A percentile compares a stretch with the other conserved stretches of the same genome.
These are phyloP conservation scores for Stephania yunnanensis DNA, from an alignment of 164 flowering plant species.

Conservation along the genomic window DNA sequence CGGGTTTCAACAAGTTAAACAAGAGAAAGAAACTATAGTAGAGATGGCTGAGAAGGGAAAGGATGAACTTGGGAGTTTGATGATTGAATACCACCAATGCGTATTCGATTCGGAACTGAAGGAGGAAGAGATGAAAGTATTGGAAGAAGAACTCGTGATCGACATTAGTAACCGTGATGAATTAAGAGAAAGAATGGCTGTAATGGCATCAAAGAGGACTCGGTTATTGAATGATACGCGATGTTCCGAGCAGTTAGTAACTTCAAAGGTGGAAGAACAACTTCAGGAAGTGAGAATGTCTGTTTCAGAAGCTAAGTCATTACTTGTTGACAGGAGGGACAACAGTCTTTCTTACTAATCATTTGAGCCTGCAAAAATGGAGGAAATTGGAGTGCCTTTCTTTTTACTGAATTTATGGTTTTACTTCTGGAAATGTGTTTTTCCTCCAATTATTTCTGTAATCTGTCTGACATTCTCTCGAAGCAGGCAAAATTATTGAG, in stretches of 20 bases:
- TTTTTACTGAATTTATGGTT: background rate
- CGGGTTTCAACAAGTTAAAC: slow-evolving; percentile 28
- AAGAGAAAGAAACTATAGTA: slow-evolving; percentile 45
- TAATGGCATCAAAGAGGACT: slow-evolving; percentile 24
- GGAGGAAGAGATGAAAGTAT: slow-evolving; percentile 40
- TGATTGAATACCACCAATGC: slow-evolving; percentile 49
- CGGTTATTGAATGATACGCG: slow-evolving; percentile 27
- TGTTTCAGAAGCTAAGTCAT: slow-evolving; percentile 38
- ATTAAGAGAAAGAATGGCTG: slow-evolving; percentile 23
- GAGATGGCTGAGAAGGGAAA: slow-evolving; percentile 44
- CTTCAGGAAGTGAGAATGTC: slow-evolving; percentile 29
- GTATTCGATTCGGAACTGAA: slow-evolving; percentile 41
- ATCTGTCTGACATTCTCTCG: background rate
- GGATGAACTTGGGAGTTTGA: slow-evolving; percentile 38
- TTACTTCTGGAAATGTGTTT: background rate
- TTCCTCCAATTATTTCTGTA: background rate
- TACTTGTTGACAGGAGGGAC: slow-evolving; percentile 20
- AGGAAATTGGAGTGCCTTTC: background rate
- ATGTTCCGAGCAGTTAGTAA: slow-evolving; percentile 14
- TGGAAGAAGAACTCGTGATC: slow-evolving; percentile 43
- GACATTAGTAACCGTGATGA: slow-evolving; percentile 30
- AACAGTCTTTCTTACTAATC: background rate
- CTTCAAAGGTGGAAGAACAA: slow-evolving; percentile 42
- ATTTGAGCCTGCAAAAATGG: background rate
- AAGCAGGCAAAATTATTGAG: too few species aligned